Evolutionary conservation across 805 yeast species (phyloP), one percentile per base, ranked within the genome.

Genomic region (Candida peoriensis): DNA sequence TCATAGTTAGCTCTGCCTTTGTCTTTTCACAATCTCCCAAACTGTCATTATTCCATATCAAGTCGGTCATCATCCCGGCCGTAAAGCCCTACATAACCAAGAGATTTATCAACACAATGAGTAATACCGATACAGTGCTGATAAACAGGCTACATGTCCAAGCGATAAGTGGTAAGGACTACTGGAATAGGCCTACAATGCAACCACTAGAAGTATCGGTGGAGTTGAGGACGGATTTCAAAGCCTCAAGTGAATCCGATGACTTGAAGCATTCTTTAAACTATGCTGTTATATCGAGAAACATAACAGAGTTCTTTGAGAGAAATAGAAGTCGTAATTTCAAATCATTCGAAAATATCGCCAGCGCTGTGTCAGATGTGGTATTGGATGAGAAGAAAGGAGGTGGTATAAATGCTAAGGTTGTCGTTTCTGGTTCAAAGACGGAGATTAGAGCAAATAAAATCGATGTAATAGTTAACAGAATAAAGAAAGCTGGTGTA

Each of bases 201-300:
- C 94, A 85, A 48, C 86, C 87, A 4, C 67, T 84, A 17, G 52
- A 62, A 3, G 64, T 85, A 6, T 71, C 82, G 9, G 66, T 84
- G 18, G 65, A 68, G 28, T 69, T 85, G 42, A 62, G 63, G 22
- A 83, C 95, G 0, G 76, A 78, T 48, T 81, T 89, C 49, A 65
- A 72, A 17, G 64, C 72, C 36, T 89, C 96, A n/a, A 77, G 90
- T n/a, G 59, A 61, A 10, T 74, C 79, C 0, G 97, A 90, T 59
- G 90, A 89, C 52, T 67, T 90, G 47, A 73, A 76, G 39, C 76
- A 82, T 50, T 82, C 96, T 5, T 72, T 90, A 43, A 90, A 90
- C 58, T 90, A 90, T 58, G 97, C 96, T 2, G 88, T 78, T 5
- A 70, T 90, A 5, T 76, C 90, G 4, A 66, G 86, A 33, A 74